Conservation (phyloP, 129 eudicot genomes). For the Calendula officinalis region DNA sequence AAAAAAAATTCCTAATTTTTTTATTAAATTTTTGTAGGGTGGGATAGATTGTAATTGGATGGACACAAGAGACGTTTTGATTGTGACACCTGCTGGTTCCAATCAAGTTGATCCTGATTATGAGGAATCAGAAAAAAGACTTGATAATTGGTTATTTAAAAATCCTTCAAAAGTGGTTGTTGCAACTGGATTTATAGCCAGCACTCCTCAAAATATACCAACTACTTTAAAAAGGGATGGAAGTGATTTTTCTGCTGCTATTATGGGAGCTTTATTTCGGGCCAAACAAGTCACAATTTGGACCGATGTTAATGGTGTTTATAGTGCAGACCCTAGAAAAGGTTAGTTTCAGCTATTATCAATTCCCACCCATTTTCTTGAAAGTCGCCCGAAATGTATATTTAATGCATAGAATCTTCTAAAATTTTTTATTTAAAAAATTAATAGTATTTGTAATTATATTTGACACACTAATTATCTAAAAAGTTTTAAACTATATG, state of each 20-base stretch:
- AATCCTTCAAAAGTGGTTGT: slow-evolving; percentile 65
- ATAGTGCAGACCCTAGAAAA: slow-evolving; percentile 99
- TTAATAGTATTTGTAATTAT: neutral
- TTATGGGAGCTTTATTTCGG: slow-evolving; percentile 83
- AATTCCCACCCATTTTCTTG: neutral
- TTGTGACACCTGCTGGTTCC: slow-evolving; percentile 83
- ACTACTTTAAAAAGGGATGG: slow-evolving; percentile 98
- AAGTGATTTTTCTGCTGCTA: slow-evolving; percentile 97
- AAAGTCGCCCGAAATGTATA: neutral
- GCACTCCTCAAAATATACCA: slow-evolving; percentile 87
- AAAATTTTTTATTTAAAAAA: neutral
- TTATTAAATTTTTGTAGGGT: slow-evolving; percentile 41
- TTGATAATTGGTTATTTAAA: slow-evolving; percentile 67
- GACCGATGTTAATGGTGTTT: slow-evolving; percentile 98
- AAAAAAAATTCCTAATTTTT: neutral
- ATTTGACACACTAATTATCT: neutral
- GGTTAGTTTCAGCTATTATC: slow-evolving; percentile 41
- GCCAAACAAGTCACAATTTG: slow-evolving; percentile 96
- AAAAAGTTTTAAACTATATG: neutral
- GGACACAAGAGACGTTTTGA: slow-evolving; percentile 90
- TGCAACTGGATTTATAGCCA: slow-evolving; percentile 97
- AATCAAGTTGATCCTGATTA: slow-evolving; percentile 99
- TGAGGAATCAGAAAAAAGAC: slow-evolving; percentile 74
- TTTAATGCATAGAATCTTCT: neutral
- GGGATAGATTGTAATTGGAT: slow-evolving; percentile 88